Base-by-base conservation (phyloP, 768 basidiomycete genomes). In the Rickenella mellea region DNA sequence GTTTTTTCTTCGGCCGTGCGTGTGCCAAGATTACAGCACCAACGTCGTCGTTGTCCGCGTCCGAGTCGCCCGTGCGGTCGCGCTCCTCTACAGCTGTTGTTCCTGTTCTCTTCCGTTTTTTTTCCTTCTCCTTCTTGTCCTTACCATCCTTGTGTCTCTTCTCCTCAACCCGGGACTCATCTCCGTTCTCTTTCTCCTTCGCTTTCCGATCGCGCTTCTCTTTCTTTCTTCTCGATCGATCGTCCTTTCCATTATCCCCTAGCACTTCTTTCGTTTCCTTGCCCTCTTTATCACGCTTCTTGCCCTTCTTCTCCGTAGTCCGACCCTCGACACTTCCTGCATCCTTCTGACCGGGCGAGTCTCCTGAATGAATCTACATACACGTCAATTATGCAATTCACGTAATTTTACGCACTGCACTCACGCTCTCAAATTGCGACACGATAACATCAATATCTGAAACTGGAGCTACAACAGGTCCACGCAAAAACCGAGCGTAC, bases 401-500 rank as follows among this genome's bases (percentile, higher is more conserved):
- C 15, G 15, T 14, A 36, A 36, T 30, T n/a, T 22, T 19, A 5
- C 25, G 40, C 5, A 7, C 33, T 22, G 12, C 15, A 4, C 19
- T 19, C 15, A 15, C 33, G 12, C 9, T 10, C 19, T 17, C 33
- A 36, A 22, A 36, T 6, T 19, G 19, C 12, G 19, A 10, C 33
- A 36, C 33, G 2, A 19, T 22, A 2, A 36, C 12, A 19, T 36
- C 33, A 5, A 11, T 2, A 10, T 30, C 21, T 41, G 27, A 17
- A n/a, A 71, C 73, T 19, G 73, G 73, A 2, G 73, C 74, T 14
- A 88, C 59, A 26, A 82, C 64, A 15, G 84, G 78, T 0, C 90
- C 92, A 19, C 81, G 75, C 54, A 83, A 85, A 59, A 96, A 94
- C 44, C 70, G 69, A 4, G 87, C 69, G 57, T 96, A 97, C 3